A percentile compares a stretch with the other conserved stretches of the same genome.
These are phyloP conservation scores for Pestalotiopsis fici DNA, from an alignment of 2,329 filamentous ascomycete genomes.

Conservation along the genomic window DNA sequence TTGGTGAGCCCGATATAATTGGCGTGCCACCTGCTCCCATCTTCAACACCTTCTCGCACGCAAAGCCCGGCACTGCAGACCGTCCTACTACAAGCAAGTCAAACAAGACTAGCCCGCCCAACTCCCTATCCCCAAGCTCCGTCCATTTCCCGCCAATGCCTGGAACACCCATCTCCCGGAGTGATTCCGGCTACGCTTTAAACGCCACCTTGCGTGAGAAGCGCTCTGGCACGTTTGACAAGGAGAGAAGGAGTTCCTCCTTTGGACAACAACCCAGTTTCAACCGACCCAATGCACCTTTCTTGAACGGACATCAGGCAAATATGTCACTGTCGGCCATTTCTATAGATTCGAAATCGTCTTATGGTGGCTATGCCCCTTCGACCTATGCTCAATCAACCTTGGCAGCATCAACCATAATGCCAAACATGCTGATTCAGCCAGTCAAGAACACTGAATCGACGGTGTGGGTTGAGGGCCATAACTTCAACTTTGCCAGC, in stretches of 20 bases:
- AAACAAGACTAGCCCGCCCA: slow-evolving; percentile 60
- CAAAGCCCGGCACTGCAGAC: slow-evolving; percentile 70
- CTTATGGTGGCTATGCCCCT: slow-evolving; percentile 75
- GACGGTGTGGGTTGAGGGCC: slow-evolving; percentile 81
- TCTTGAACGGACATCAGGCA: slow-evolving; percentile 65
- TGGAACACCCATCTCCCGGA: slow-evolving; percentile 79
- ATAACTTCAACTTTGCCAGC: slow-evolving; percentile 70
- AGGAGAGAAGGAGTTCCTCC: slow-evolving; percentile 87
- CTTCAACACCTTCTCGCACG: slow-evolving; percentile 88
- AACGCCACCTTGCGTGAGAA: slow-evolving; percentile 89
- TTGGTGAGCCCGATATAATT: slow-evolving; percentile 66
- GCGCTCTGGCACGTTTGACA: slow-evolving; percentile 85
- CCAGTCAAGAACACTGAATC: slow-evolving; percentile 78
- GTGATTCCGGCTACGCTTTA: slow-evolving; percentile 87
- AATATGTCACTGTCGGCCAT: slow-evolving; percentile 62
- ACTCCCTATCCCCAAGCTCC: slow-evolving; percentile 75
- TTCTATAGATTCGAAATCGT: slow-evolving; percentile 67
- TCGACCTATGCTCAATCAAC: slow-evolving; percentile 87
- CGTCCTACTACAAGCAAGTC: slow-evolving; percentile 77
- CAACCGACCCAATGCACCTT: slow-evolving; percentile 72
- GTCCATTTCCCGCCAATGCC: slow-evolving; percentile 76
- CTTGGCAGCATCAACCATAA: slow-evolving; percentile 80
- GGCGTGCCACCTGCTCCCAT: slow-evolving; percentile 62
- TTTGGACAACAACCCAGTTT: slow-evolving; percentile 74
- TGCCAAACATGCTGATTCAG: slow-evolving; percentile 82